Percentiles rank a stretch among this genome's conserved stretches.
These are phyloP conservation scores for Fusarium xyrophilum DNA, from an alignment of 2,329 filamentous ascomycete genomes.

Conservation along the genomic window DNA sequence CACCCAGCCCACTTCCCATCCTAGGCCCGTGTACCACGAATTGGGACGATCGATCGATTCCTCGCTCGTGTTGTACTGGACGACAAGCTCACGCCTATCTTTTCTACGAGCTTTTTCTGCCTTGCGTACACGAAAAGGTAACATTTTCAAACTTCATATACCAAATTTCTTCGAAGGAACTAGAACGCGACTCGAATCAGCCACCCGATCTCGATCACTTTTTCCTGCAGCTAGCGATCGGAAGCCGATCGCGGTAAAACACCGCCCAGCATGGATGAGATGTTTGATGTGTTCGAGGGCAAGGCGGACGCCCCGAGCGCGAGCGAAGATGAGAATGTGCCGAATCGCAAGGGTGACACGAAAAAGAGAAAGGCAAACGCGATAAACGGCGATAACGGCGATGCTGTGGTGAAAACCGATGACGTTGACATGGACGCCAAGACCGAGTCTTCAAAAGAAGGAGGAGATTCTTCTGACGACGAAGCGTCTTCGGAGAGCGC, in stretches of 20 bases:
- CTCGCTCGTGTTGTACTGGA: slow-evolving; percentile 26
- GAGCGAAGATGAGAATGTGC: slow-evolving; percentile 54
- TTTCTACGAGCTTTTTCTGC: slow-evolving; percentile 1
- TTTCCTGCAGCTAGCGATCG: slow-evolving; percentile 17
- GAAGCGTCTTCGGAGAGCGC: slow-evolving; percentile 52
- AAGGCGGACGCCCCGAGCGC: slow-evolving; percentile 51
- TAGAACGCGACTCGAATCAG: slow-evolving; percentile 1
- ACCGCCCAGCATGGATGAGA: slow-evolving; percentile 68
- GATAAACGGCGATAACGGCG: slow-evolving; percentile 56
- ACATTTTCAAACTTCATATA: neutral
- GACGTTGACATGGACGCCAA: slow-evolving; percentile 51
- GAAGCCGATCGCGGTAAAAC: slow-evolving; percentile 14
- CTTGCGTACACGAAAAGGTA: neutral
- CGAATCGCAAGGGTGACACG: slow-evolving; percentile 61
- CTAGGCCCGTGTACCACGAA: slow-evolving; percentile 30
- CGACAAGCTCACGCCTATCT: slow-evolving; percentile 8
- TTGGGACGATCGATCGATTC: slow-evolving; percentile 35
- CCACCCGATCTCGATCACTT: slow-evolving; percentile 25
- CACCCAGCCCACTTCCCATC: slow-evolving; percentile 35
- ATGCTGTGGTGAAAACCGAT: slow-evolving; percentile 24
- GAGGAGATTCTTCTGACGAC: slow-evolving; percentile 46
- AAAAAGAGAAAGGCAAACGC: slow-evolving; percentile 91
- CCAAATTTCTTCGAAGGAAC: neutral
- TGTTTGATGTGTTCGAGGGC: slow-evolving; percentile 84
- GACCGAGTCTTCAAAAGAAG: slow-evolving; percentile 50